These are phyloP conservation scores for Daldinia concentrica DNA, from an alignment of 495 filamentous ascomycete species.

Conservation along the genomic window DNA sequence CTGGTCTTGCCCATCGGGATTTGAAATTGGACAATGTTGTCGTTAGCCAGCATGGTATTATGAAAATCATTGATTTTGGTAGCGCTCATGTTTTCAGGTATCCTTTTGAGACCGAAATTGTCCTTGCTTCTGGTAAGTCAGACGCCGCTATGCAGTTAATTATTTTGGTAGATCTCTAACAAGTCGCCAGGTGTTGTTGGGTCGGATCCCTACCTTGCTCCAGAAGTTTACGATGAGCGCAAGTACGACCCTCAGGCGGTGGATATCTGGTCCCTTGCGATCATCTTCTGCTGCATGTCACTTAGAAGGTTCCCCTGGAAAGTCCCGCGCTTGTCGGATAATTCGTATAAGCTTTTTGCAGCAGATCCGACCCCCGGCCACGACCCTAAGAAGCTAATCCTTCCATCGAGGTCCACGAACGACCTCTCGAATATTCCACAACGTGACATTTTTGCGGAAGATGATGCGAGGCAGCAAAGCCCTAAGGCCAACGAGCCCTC, in stretches of 20 bases:
- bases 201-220: slow-evolving; percentile 96
- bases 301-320: slow-evolving; percentile 98
- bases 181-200: slow-evolving; percentile 84
- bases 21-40: slow-evolving; percentile 98
- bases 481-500: slow-evolving; percentile 19
- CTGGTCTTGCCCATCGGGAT: slow-evolving; percentile 96
- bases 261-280: slow-evolving; percentile 97
- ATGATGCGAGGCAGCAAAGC: slow-evolving; percentile 31
- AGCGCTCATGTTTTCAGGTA: slow-evolving; percentile 97
- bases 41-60: slow-evolving; percentile 95
- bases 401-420: slow-evolving; percentile 51
- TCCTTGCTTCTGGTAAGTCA: slow-evolving; percentile 81
- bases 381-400: slow-evolving; percentile 57
- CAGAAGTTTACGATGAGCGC: slow-evolving; percentile 93
- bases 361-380: slow-evolving; percentile 71
- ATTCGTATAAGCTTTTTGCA: slow-evolving; percentile 92
- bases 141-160: neutral
- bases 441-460: slow-evolving; percentile 51
- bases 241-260: slow-evolving; percentile 95
- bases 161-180: slow-evolving; percentile 24
- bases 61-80: slow-evolving; percentile 99
- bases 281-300: slow-evolving; percentile 99
- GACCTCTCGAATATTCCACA: slow-evolving; percentile 49
- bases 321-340: slow-evolving; percentile 88
- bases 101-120: slow-evolving; percentile 93